Evolutionary conservation across 176 grass and related monocot genomes (phyloP), one percentile per base, ranked within the genome.

Genomic region (Panicum miliaceum): DNA sequence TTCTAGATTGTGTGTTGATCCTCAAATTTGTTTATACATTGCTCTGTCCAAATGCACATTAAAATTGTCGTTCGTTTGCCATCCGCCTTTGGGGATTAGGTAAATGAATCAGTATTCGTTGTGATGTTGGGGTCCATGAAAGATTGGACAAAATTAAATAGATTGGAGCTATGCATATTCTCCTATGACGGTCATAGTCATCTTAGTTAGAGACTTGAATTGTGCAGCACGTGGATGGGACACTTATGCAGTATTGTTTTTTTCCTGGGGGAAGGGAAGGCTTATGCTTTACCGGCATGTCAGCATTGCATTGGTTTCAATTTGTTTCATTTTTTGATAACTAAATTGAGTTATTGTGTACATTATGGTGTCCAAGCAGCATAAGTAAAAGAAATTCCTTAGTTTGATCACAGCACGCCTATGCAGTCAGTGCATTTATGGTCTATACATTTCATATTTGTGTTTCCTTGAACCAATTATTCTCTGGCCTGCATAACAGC

Each of bases 81-180:
- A 75, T 53, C 19, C 0, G 5, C 1, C 59, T 47, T 58, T 87
- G 59, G 48, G 77, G 60, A 87, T 87, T 87, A 87, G 78, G 85
- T 87, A 75, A 81, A 87, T 75, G 59, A 87, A 81, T 81, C 37
- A 14, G 19, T 75, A 38, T 76, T 87, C 58, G 85, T 87, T 86
- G 60, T 87, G 26, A 81, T 57, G 20, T 76, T 66, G 70, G 70
- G 68, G 70, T 81, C 85, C 77, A 75, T 81, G 19, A 75, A 81
- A 76, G 85, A 76, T 86, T 81, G 78, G 35, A 7, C 37, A 53
- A 54, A 74, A 68, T 81, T 87, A 68, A 68, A 68, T 87, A 87
- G 38, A 47, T n/a, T 27, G 58, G 37, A 47, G 18, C 58, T 75
- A 32, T 75, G 10, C 37, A 45, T 53, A 57, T 66, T 81, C 58